phyloP scores from a whole-genome alignment of 306 rosid genomes.

The Spatholobus suberectus region DNA sequence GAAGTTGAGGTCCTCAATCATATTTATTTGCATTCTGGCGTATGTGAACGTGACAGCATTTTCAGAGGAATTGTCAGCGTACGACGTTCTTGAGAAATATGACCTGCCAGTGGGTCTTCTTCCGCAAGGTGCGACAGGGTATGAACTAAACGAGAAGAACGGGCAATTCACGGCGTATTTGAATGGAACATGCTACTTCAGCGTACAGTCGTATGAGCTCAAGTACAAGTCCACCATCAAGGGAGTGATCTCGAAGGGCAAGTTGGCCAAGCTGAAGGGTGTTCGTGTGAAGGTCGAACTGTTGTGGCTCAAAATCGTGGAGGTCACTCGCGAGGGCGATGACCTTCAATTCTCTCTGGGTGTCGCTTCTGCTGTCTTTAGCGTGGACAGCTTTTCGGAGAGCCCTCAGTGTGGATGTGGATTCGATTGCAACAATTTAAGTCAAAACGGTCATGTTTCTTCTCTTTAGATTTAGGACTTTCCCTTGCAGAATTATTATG shows the following conservation, averaged over 20 bases:
- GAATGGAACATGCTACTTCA: constrained; percentile 51
- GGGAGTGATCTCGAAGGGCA: constrained; percentile 61
- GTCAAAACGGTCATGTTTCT: constrained; percentile 14
- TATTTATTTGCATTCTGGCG: background rate
- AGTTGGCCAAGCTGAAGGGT: constrained; percentile 52
- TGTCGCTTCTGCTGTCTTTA: constrained; percentile 51
- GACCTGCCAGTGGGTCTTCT: constrained; percentile 67
- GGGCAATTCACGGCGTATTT: constrained; percentile 56
- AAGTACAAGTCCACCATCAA: constrained; percentile 53
- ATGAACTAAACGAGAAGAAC: constrained; percentile 49
- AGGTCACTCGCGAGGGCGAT: constrained; percentile 50
- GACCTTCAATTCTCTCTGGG: constrained; percentile 62
- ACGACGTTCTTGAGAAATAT: constrained; percentile 57
- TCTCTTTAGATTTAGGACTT: constrained; percentile 32
- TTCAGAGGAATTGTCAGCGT: constrained; percentile 45
- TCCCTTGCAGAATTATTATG: background rate
- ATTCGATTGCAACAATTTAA: constrained; percentile 31
- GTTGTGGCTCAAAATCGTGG: constrained; percentile 60
- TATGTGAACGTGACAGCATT: background rate
- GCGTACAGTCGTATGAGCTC: constrained; percentile 50
- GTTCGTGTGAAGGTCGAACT: constrained; percentile 56
- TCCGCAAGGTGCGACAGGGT: constrained; percentile 64
- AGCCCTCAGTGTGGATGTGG: constrained; percentile 78
- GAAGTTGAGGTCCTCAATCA: constrained; percentile 12
- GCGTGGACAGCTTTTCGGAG: constrained; percentile 49